Evolutionary conservation across 768 basidiomycete species (phyloP), one percentile per base, ranked within the genome.

Genomic region (Suillus luteus): DNA sequence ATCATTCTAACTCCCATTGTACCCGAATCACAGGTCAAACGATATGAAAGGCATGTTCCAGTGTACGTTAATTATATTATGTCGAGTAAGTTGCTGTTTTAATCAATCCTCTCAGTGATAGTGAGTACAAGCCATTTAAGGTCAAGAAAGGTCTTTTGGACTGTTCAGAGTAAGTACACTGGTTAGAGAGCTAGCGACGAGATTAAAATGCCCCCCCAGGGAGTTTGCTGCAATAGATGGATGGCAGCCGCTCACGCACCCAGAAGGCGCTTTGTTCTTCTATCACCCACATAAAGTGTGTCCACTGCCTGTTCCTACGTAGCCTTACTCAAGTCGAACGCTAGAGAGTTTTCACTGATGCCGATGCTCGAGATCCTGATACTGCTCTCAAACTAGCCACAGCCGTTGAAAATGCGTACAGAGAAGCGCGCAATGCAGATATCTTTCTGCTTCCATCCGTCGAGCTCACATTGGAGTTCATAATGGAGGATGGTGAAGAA

Each of bases 231-330:
- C 17, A 2, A 38, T 12, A 17, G 22, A 1, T 2, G 79, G 74
- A 2, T 87, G 86, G 86, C 69, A 62, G 5, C 65, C 77, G 1
- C 72, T 74, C 44, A 70, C 75, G 6, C 86, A 87, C 68, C 85
- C 86, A 0, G 86, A 88, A 73, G 86, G 86, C 3, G 79, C 78
- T 15, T 74, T 80, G n/a, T 87, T 86, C 68, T 87, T 84, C 63
- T 79, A 76, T 67, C 75, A 85, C 49, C 27, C 65, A 54, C 63
- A 72, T 12, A 78, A 79, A 71, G 85, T 83, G 44, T 0, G 75
- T 61, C 38, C 11, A 7, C 24, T 4, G 5, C 12, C 14, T 37
- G 33, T 6, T 27, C 15, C 9, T 24, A 15, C 24, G 27, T 8
- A 17, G 2, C 19, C 22, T 38, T 15, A 22, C 4, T 52, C 14